Base-by-base conservation (phyloP, 1,139 yeast genomes). In the Schizosaccharomyces versatilis region DNA sequence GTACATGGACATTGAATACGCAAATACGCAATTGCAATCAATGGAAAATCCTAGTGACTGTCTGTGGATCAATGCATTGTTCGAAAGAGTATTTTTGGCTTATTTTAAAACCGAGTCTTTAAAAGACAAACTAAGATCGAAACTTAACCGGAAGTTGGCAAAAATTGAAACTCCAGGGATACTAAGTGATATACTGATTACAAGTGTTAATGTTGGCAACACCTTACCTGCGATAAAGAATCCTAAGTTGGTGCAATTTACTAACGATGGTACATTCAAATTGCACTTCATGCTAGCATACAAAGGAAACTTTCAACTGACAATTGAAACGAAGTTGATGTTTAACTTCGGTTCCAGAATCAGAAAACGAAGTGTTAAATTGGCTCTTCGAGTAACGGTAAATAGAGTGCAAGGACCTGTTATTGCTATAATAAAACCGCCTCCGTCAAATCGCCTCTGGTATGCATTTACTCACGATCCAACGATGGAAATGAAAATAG, bases 381-480 rank as follows among this genome's bases (percentile, higher is more conserved):
- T 41, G 24, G 73, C 82, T 15, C 69, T 90, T 55, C 77, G 84
- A n/a, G 79, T 86, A 0, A 78, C 81, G 0, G 68, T 86, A 51
- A 76, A 76, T 54, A 77, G 74, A 61, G 62, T 90, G 5, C 79
- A 81, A 56, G 98, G 98, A 0, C 82, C 84, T 1, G 60, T 88
- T 59, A 65, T 82, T 0, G 64, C 88, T 38, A 71, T 76, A 54
- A 67, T 88, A 48, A 90, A 90, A 64, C 85, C 94, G 0, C 94
- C 95, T 0, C 97, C 98, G 12, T 80, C 95, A 2, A 80, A 79
- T 58, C 73, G 97, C 61, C 63, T 90, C 1, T 90, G 98, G 98
- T 90, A 85, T 64, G 78, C 85, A 1, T 90, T 86, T 66, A 85
- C 80, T 60, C 67, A 73, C 7, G 85, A 81, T 73, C 98, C 98